Percentiles rank a stretch among this genome's conserved stretches.
phyloP scores from a whole-genome alignment of 441 rosid genomes.

The Hura crepitans region DNA sequence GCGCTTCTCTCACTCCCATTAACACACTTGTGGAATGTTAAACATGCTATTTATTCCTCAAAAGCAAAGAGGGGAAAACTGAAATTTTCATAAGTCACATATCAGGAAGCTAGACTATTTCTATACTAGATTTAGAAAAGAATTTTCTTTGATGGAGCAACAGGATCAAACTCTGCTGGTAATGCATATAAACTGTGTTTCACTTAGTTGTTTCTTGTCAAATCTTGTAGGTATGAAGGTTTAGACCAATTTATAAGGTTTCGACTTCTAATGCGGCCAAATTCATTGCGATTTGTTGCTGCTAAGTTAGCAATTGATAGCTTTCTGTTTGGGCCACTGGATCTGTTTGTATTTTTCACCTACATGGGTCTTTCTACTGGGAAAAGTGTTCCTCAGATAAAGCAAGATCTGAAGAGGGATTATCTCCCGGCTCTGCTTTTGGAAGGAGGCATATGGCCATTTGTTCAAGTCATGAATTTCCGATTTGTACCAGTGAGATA shows the following conservation, averaged over 20 bases:
- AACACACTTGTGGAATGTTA: background rate
- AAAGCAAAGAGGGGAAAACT: background rate
- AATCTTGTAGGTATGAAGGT: constrained; percentile 46
- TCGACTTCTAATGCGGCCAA: constrained; percentile 40
- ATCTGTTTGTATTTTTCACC: constrained; percentile 47
- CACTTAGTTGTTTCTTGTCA: constrained; percentile 1
- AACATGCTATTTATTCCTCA: background rate
- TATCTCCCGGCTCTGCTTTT: constrained; percentile 43
- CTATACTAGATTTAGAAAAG: background rate
- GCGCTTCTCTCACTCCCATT: background rate
- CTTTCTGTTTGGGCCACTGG: constrained; percentile 51
- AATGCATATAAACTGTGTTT: background rate
- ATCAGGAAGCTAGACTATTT: background rate
- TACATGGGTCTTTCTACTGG: constrained; percentile 57
- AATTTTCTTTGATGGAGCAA: background rate
- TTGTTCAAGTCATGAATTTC: constrained; percentile 46
- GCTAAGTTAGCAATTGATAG: constrained; percentile 50
- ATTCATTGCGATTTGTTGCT: constrained; percentile 44
- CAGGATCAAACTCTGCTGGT: background rate
- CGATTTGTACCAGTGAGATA: constrained; percentile 51
- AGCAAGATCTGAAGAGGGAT: constrained; percentile 52
- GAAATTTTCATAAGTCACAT: background rate
- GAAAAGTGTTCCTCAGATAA: constrained; percentile 42
- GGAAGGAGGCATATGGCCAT: constrained; percentile 54
- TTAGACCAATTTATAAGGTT: constrained; percentile 42